Evolutionary conservation across 2,329 filamentous ascomycete genomes (phyloP).

Genomic region (Laburnicola sp.): DNA sequence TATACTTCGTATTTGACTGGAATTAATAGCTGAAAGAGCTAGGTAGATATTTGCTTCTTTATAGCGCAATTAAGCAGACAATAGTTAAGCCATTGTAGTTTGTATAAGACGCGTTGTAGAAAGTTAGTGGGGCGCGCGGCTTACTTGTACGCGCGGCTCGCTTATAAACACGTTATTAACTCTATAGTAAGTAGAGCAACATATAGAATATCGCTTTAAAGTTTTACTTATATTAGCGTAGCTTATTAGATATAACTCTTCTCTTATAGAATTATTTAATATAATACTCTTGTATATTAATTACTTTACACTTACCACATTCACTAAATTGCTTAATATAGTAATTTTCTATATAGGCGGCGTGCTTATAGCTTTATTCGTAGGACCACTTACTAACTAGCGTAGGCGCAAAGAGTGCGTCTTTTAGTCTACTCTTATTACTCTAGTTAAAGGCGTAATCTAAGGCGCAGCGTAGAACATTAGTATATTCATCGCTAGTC

Average conservation of each 20-base stretch:
- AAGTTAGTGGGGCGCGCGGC: no score
- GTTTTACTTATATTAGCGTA: background rate
- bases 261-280: slow-evolving; percentile 52
- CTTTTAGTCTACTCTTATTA: slow-evolving; percentile 55
- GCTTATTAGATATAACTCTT: slow-evolving; percentile 48
- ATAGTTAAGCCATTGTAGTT: no score
- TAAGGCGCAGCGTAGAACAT: slow-evolving; percentile 51
- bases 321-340: slow-evolving; percentile 50
- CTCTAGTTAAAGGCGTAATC: slow-evolving; percentile 55
- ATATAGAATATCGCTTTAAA: no score
- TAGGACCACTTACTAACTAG: slow-evolving; percentile 47
- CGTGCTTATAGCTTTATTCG: slow-evolving; percentile 42
- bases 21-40: no score
- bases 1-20: no score
- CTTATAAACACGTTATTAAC: no score
- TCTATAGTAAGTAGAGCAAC: slow-evolving; percentile 15
- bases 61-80: no score
- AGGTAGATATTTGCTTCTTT: no score
- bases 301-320: slow-evolving; percentile 47
- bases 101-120: no score
- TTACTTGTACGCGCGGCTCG: no score
- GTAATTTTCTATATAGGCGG: slow-evolving; percentile 51
- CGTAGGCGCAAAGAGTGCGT: slow-evolving; percentile 50
- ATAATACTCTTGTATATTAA: slow-evolving; percentile 47
- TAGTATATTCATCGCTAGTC: slow-evolving; percentile 59